Evolutionary conservation across 1,284 basidiomycete genomes (phyloP).

Genomic region (Apiotrichum laibachii): DNA sequence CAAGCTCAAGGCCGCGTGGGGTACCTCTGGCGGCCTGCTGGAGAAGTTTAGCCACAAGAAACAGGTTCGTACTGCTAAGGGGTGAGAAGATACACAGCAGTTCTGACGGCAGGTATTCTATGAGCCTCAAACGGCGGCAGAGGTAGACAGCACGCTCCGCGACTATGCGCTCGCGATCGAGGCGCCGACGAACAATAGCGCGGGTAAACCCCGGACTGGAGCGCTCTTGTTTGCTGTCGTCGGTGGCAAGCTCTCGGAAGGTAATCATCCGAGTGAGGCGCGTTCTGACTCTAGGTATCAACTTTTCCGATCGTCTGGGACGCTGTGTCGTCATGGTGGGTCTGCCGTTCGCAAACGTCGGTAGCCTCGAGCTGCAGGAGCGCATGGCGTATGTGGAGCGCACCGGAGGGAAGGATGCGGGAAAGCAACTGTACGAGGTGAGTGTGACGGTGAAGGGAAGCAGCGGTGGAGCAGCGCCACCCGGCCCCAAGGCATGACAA

Average conservation of each 20-base stretch:
- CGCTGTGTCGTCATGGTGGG: constrained; percentile 86
- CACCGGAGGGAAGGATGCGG: constrained; percentile 65
- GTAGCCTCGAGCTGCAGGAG: constrained; percentile 85
- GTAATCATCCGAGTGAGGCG: constrained; percentile 18
- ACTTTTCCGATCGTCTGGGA: constrained; percentile 87
- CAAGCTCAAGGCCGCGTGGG: constrained; percentile 66
- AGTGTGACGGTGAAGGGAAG: constrained; percentile 2
- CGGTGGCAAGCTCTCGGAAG: constrained; percentile 94
- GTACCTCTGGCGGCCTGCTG: constrained; percentile 59
- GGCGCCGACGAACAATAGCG: constrained; percentile 1
- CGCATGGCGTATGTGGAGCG: constrained; percentile 77
- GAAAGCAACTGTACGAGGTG: constrained; percentile 73
- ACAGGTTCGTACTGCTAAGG: constrained; percentile 52
- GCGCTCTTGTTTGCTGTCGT: constrained; percentile 72
- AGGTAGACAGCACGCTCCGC: constrained; percentile 73
- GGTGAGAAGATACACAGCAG: constrained; percentile 1
- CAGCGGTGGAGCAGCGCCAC: no score
- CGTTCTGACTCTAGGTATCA: constrained; percentile 59
- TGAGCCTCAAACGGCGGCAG: constrained; percentile 74
- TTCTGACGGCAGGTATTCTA: constrained; percentile 67
- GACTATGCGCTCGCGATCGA: constrained; percentile 68
- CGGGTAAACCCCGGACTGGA: constrained; percentile 10
- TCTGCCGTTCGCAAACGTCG: constrained; percentile 87
- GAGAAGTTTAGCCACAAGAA: constrained; percentile 69
- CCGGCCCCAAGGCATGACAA: no score